Evolutionary conservation across 495 filamentous ascomycete genomes (phyloP).

Genomic region (Rhizodiscina lignyota): DNA sequence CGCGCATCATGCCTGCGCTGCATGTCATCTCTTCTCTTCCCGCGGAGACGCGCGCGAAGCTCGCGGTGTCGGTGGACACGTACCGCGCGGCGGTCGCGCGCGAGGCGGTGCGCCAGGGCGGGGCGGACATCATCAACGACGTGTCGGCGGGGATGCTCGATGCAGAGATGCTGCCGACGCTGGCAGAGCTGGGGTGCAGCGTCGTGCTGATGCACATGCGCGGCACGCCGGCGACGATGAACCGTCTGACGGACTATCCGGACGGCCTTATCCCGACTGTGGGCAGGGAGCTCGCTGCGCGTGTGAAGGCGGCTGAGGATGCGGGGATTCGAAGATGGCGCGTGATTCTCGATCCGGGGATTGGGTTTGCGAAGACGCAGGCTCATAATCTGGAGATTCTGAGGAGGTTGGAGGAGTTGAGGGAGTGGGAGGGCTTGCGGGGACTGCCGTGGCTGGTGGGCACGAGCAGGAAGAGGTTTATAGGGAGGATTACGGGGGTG

Average conservation of each 20-base stretch:
- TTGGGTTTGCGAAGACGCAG: conserved; percentile 80
- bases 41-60: conserved; percentile 22
- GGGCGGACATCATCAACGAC: conserved; percentile 92
- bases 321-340: conserved; percentile 84
- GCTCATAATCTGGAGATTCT: conserved; percentile 70
- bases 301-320: conserved; percentile 60
- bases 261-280: conserved; percentile 56
- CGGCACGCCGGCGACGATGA: conserved; percentile 77
- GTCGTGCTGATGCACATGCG: conserved; percentile 94
- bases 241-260: conserved; percentile 44
- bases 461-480: conserved; percentile 77
- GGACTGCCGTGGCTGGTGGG: conserved; percentile 83
- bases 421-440: conserved; percentile 26
- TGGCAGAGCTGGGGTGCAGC: conserved; percentile 63
- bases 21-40: conserved; percentile 18
- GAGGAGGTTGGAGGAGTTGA: conserved; percentile 43
- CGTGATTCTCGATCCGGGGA: conserved; percentile 83
- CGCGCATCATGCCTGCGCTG: conserved; percentile 58
- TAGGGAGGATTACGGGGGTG: conserved; percentile 69
- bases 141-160: conserved; percentile 73
- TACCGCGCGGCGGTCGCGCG: conserved; percentile 78
- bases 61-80: conserved; percentile 73
- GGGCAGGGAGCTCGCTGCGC: conserved; percentile 46
- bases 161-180: conserved; percentile 62
- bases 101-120: conserved; percentile 52